A percentile compares a stretch with the other conserved stretches of the same genome.
Evolutionary conservation across 2,329 filamentous ascomycete species (phyloP).

Genomic region (Pyrenochaeta sp.): DNA sequence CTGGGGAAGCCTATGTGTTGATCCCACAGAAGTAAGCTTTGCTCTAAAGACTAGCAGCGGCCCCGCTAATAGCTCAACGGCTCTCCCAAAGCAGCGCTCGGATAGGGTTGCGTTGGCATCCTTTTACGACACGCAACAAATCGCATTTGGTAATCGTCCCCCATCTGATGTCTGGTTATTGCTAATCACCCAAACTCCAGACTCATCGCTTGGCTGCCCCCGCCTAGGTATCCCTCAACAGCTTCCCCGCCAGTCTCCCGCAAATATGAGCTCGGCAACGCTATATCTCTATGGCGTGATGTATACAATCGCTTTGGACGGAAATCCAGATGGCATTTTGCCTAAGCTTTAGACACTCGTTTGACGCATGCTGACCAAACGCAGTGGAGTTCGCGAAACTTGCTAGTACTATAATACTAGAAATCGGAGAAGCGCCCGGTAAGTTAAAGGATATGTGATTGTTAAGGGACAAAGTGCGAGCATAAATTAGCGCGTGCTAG

Average conservation of each 20-base stretch:
- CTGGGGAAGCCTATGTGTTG: conserved; percentile 22
- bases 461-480: too few relatives aligned
- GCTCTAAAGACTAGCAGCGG: conserved; percentile 17
- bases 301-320: neutral
- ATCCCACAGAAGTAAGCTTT: conserved; percentile 24
- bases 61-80: neutral
- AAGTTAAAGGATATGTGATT: neutral
- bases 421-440: neutral
- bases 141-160: neutral
- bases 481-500: too few relatives aligned
- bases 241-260: neutral
- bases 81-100: neutral
- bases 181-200: neutral
- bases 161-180: neutral
- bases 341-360: too few relatives aligned
- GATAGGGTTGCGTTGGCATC: neutral
- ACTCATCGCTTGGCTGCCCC: neutral
- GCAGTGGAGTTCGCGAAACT: neutral
- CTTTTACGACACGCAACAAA: neutral
- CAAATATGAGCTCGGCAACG: neutral
- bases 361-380: neutral
- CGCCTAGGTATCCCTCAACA: neutral
- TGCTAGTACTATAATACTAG: neutral
- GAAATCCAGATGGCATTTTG: neutral
- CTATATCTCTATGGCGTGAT: neutral